phyloP scores from a whole-genome alignment of 768 basidiomycete species.

The Termitomyces sp. region DNA sequence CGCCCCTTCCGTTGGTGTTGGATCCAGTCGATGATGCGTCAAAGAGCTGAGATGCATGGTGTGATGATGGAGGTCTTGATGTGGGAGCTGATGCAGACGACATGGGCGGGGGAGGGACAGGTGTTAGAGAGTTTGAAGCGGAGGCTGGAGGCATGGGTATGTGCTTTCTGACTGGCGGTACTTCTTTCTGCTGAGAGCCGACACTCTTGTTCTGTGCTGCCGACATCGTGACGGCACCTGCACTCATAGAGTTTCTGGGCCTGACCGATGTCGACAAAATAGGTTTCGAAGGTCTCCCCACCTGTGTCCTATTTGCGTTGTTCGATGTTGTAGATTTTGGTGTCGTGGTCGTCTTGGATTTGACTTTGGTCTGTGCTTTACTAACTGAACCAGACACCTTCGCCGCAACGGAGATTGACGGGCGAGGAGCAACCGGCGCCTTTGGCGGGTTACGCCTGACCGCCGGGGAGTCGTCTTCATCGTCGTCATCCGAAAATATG shows the following conservation, averaged over 20 bases:
- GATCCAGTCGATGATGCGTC: background rate
- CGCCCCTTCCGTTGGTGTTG: no score
- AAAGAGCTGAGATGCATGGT: background rate
- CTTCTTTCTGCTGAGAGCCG: background rate
- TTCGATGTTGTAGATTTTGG: background rate
- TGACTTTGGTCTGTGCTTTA: constrained; percentile 4
- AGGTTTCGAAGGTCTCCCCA: background rate
- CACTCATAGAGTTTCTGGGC: constrained; percentile 1
- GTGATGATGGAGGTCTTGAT: background rate
- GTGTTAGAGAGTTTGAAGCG: no score
- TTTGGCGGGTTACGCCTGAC: background rate
- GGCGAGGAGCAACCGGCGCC: background rate
- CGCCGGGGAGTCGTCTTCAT: background rate
- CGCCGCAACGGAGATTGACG: background rate
- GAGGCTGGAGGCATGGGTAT: background rate
- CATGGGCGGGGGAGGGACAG: background rate
- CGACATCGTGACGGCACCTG: background rate
- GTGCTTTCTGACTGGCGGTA: background rate
- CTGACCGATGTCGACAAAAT: background rate
- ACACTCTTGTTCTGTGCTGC: background rate
- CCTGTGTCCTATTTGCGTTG: background rate
- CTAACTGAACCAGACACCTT: background rate
- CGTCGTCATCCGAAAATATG: background rate
- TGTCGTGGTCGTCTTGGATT: background rate
- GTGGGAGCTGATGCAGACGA: background rate